Conservation (phyloP, 148 eudicot species). For the Vaccinium vitisidaea region DNA sequence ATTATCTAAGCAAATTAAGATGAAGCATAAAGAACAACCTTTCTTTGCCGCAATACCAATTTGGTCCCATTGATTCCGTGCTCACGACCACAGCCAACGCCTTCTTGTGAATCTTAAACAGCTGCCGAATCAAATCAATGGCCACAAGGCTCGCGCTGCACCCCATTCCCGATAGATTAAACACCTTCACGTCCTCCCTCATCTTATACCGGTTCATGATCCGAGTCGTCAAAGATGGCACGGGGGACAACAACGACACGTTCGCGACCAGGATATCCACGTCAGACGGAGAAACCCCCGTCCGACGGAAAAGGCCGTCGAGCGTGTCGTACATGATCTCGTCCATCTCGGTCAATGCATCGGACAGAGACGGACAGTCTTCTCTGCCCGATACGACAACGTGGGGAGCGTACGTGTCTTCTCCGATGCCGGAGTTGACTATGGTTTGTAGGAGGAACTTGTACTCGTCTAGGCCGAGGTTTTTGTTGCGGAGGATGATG, state of each 20-base stretch:
- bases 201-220: slow-evolving; percentile 69
- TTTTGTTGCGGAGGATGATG: slow-evolving; percentile 33
- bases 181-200: slow-evolving; percentile 54
- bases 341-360: slow-evolving; percentile 34
- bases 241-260: slow-evolving; percentile 51
- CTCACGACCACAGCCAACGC: slow-evolving; percentile 59
- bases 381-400: slow-evolving; percentile 30
- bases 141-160: slow-evolving; percentile 83
- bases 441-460: slow-evolving; percentile 36
- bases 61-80: slow-evolving; percentile 62
- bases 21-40: background rate
- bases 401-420: slow-evolving; percentile 34
- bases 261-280: slow-evolving; percentile 77
- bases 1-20: no score
- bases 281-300: slow-evolving; percentile 47
- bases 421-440: slow-evolving; percentile 41
- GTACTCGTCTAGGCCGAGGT: slow-evolving; percentile 34
- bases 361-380: slow-evolving; percentile 16
- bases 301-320: slow-evolving; percentile 36
- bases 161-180: slow-evolving; percentile 77
- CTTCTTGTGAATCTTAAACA: slow-evolving; percentile 50
- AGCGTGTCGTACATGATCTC: slow-evolving; percentile 25
- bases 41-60: slow-evolving; percentile 79
- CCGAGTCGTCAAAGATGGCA: slow-evolving; percentile 67
- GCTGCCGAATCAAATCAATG: slow-evolving; percentile 53